phyloP scores from a whole-genome alignment of 129 eudicot species.

The Sambucus nigra region DNA sequence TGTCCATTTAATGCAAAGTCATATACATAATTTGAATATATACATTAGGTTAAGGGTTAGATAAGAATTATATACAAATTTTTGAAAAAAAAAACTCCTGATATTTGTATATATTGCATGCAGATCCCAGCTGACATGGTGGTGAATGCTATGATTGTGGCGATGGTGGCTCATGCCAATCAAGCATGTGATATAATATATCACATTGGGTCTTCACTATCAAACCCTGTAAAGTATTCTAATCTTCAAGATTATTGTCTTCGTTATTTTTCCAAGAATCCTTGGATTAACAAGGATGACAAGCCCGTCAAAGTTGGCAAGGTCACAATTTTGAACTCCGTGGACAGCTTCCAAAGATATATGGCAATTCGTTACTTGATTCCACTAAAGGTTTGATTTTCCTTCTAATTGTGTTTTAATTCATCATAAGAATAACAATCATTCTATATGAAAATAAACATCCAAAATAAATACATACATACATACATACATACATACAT shows the following conservation, averaged over 20 bases:
- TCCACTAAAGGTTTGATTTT: slow-evolving; percentile 51
- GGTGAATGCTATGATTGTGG: slow-evolving; percentile 74
- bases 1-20: too few species aligned
- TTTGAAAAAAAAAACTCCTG: too few species aligned
- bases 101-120: neutral
- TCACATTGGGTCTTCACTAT: slow-evolving; percentile 75
- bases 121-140: slow-evolving; percentile 98
- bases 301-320: slow-evolving; percentile 50
- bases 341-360: slow-evolving; percentile 63
- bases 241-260: slow-evolving; percentile 32
- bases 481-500: too few species aligned
- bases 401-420: neutral
- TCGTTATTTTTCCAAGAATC: slow-evolving; percentile 46
- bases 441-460: too few species aligned
- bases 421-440: too few species aligned
- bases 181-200: slow-evolving; percentile 43
- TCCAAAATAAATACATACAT: too few species aligned
- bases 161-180: slow-evolving; percentile 60
- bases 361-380: slow-evolving; percentile 55
- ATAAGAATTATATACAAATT: too few species aligned
- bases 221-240: slow-evolving; percentile 40
- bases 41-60: too few species aligned
- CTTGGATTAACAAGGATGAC: slow-evolving; percentile 79
- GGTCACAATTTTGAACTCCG: slow-evolving; percentile 37
- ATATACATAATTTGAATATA: too few species aligned